Conservation (phyloP, 257 asterid genomes). For the Scutellaria galericulata region DNA sequence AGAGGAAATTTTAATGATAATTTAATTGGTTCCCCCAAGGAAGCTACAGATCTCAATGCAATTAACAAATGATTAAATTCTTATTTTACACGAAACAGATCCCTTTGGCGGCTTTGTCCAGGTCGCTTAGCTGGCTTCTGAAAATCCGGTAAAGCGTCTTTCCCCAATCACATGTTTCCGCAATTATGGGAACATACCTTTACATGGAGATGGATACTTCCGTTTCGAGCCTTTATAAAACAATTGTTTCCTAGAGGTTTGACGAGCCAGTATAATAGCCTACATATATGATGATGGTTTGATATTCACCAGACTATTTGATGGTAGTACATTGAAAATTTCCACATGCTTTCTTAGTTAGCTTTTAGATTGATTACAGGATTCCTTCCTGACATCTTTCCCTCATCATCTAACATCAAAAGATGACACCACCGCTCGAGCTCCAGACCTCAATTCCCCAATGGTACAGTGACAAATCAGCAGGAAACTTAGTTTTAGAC, state of each 20-base stretch:
- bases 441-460: slow-evolving; percentile 2
- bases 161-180: slow-evolving; percentile 2
- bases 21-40: neutral
- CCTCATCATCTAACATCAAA: slow-evolving; percentile 1
- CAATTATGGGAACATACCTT: neutral
- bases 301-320: neutral
- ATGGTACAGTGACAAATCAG: neutral
- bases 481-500: neutral
- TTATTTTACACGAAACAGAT: neutral
- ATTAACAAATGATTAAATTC: neutral
- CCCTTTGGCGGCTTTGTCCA: neutral
- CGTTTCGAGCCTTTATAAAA: neutral
- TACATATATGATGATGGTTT: neutral
- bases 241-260: neutral
- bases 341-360: neutral
- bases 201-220: neutral
- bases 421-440: neutral
- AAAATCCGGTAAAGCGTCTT: neutral
- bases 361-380: neutral
- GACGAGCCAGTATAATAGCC: neutral
- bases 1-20: neutral
- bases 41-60: slow-evolving; percentile 1
- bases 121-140: neutral
- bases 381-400: neutral
- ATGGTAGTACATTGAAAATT: neutral